Base-by-base conservation (phyloP, 495 filamentous ascomycete genomes). In the Hypomontagnella submonticulosa region DNA sequence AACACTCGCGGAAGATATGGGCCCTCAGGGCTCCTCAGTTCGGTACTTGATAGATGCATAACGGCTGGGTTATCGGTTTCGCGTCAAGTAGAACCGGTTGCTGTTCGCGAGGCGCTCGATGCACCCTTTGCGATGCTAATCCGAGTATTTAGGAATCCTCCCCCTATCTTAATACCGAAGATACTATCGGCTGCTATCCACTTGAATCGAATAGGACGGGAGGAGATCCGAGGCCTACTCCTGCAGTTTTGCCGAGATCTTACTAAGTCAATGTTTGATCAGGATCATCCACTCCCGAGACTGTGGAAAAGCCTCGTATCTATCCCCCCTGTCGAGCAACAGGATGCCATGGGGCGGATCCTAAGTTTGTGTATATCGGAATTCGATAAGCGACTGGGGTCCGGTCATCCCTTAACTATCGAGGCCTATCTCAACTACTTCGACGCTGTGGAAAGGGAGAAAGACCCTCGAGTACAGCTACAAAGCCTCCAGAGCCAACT, bases 71-170 rank as follows among this genome's bases (percentile, higher is more conserved):
- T 74, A 15, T 69, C 69, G 15, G 55, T 66, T 46, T 60, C 63
- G 32, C 71, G 71, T 23, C 69, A 72, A 15, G 71, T 69, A 20
- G 69, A 74, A 18, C 63, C 71, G 8, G 50, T 41, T 18, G 57
- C 55, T 13, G 40, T 72, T 46, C 57, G 60, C 12, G 59, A 54
- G 7, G 60, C 63, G 1, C 69, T 74, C 9, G 71, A 74, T 33
- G 23, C 57, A 18, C 66, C 71, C 9, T 70, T 74, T 57, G 56
- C 69, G 16, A 66, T 74, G 51, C 53, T 74, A 20, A 65, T 68
- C n/a, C 63, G 69, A 48, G 63, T 72, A 13, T 74, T 74, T 48
- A 72, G 52, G 10, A 71, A 74, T 19, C 71, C 71, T 27, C 71
- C 71, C 4, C 71, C 71, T 11, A 60, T 70, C 2, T 43, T 69